Evolutionary conservation across 2,329 filamentous ascomycete species (phyloP).

Genomic region (Alternaria postmessia): DNA sequence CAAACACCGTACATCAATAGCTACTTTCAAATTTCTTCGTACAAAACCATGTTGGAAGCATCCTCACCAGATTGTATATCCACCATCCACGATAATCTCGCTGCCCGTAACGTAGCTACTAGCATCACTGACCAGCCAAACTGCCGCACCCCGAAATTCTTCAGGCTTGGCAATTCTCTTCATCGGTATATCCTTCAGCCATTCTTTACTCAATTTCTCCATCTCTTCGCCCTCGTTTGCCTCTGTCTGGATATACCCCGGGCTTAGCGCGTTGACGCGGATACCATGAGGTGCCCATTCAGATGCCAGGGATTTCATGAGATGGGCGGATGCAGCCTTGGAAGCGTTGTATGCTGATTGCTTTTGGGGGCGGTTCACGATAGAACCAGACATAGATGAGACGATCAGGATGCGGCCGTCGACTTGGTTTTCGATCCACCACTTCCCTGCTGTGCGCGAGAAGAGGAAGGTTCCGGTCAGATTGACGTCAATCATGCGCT

Average conservation of each 20-base stretch:
- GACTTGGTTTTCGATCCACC: slow-evolving; percentile 75
- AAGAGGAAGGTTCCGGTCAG: slow-evolving; percentile 80
- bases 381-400: slow-evolving; percentile 66
- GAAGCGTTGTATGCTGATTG: slow-evolving; percentile 85
- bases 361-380: slow-evolving; percentile 69
- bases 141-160: slow-evolving; percentile 48
- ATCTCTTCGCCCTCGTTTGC: slow-evolving; percentile 59
- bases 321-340: slow-evolving; percentile 63
- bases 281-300: slow-evolving; percentile 83
- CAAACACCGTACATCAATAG: not conserved
- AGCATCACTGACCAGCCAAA: slow-evolving; percentile 26
- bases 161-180: slow-evolving; percentile 50
- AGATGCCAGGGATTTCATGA: slow-evolving; percentile 79
- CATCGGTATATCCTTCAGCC: slow-evolving; percentile 48
- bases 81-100: slow-evolving; percentile 61
- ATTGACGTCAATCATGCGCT: slow-evolving; percentile 82
- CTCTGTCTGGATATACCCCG: slow-evolving; percentile 87
- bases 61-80: slow-evolving; percentile 54
- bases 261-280: slow-evolving; percentile 81
- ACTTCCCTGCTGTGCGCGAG: slow-evolving; percentile 62
- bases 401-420: slow-evolving; percentile 78
- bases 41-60: not conserved
- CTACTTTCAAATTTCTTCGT: not conserved
- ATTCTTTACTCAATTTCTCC: slow-evolving; percentile 31
- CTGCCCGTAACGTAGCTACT: slow-evolving; percentile 74